phyloP scores from a whole-genome alignment of 2,329 filamentous ascomycete genomes.

The Fusarium stilboides region DNA sequence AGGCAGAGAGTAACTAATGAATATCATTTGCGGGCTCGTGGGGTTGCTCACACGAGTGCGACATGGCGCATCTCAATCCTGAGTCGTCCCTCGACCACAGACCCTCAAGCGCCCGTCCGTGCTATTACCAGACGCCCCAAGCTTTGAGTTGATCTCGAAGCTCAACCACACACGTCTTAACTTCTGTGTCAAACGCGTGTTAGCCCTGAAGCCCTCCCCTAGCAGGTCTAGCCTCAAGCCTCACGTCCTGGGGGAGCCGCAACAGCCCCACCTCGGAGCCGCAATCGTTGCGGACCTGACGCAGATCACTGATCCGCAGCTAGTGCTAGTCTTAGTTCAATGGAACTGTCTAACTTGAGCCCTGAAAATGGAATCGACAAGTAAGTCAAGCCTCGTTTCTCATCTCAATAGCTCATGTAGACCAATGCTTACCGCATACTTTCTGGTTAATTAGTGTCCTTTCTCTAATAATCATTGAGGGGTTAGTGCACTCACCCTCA shows the following conservation, averaged over 20 bases:
- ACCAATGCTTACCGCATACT: slow-evolving; percentile 7
- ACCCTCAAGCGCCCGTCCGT: slow-evolving; percentile 25
- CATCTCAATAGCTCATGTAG: slow-evolving; percentile 11
- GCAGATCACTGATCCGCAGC: slow-evolving; percentile 51
- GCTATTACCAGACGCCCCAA: slow-evolving; percentile 25
- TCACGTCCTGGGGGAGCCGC: slow-evolving; percentile 49
- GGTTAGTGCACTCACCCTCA: slow-evolving; percentile 28
- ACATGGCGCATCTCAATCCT: slow-evolving; percentile 14
- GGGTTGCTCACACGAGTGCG: slow-evolving; percentile 38
- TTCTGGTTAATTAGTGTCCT: background rate
- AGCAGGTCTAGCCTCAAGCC: slow-evolving; percentile 29
- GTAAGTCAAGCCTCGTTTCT: slow-evolving; percentile 29
- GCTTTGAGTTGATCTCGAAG: slow-evolving; percentile 21
- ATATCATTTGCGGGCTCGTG: slow-evolving; percentile 27
- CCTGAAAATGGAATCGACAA: slow-evolving; percentile 42
- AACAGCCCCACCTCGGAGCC: slow-evolving; percentile 50
- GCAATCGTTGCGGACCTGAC: slow-evolving; percentile 43
- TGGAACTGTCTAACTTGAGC: slow-evolving; percentile 19
- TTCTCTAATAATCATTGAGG: slow-evolving; percentile 18
- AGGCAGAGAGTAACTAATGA: slow-evolving; percentile 12
- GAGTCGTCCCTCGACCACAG: slow-evolving; percentile 6
- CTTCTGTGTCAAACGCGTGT: slow-evolving; percentile 34
- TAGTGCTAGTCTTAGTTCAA: slow-evolving; percentile 21
- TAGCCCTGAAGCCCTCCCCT: slow-evolving; percentile 21
- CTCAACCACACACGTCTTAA: slow-evolving; percentile 7